Evolutionary conservation across 768 basidiomycete genomes (phyloP), one percentile per base, ranked within the genome.

Genomic region (Sporobolomyces phaffii): DNA sequence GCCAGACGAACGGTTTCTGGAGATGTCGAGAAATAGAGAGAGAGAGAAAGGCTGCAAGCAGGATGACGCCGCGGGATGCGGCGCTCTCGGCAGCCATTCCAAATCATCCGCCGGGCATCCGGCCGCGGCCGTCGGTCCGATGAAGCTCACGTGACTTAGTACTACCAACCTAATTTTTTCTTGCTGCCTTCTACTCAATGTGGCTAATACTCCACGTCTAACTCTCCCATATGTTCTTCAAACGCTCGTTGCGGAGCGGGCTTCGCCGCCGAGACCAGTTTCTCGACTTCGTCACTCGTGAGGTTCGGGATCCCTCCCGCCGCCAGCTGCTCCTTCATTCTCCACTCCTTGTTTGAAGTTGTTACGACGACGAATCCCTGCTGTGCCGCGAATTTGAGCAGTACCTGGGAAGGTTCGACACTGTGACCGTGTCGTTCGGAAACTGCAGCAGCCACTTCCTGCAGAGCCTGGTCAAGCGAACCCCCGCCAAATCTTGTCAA

Each of bases 241-340:
- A 68, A 72, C 0, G 49, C 54, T 1, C 70, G 33, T 22, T 60
- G 56, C 22, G 67, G 63, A 4, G 54, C 29, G 4, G 56, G 48
- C 40, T 54, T 62, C 5, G 64, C 71, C 0, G 64, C 47, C 8
- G 15, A 10, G 24, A 40, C 41, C 43, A 72, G 47, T 28, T 28
- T 45, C 9, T 59, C 61, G 15, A 62, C 44, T 57, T 72, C 67
- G 2, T 56, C 61, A 43, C 45, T 28, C 20, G 71, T 63, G 15
- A 72, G 52, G 7, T 62, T 67, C 2, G 67, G 57, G 0, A 69
- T 45, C 3, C 24, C 66, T 13, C 64, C 63, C 0, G 64, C 60
- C 0, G 49, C 67, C 41, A 72, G 64, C 33, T 65, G 64, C 44
- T 72, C 60, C 58, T 66, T 68, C 49, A 68, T 69, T 15, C 71